Base-by-base conservation (phyloP, 306 rosid genomes). In the Nissolia schottii region DNA sequence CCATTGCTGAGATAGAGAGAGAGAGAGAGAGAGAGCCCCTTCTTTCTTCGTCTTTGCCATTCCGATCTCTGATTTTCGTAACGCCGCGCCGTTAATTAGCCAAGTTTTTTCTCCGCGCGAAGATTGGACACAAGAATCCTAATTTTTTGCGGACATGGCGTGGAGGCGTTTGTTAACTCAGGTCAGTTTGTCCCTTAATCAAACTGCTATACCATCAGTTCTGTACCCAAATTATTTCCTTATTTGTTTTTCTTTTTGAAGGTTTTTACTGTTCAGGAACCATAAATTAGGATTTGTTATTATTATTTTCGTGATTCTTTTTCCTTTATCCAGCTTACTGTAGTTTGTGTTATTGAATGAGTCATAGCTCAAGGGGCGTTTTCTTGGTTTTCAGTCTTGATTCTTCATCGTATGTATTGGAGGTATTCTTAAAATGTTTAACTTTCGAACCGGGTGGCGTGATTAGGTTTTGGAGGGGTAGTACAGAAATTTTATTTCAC, bases 81-180 rank as follows among this genome's bases (percentile, higher is more conserved):
- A 16, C 55, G 20, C 55, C 37, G 12, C 55, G 14, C 55, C 63
- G 12, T 68, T 7, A 13, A 38, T 18, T 24, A 14, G n/a, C 37
- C 24, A 2, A 27, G 22, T 28, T 13, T 43, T 7, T 18, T 1
- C 7, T 55, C 41, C 57, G 16, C 20, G 3, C 32, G 15, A 29
- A 24, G 70, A 48, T 54, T 27, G 1, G 28, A 34, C 69, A 8
- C 29, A 31, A 15, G 5, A 34, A n/a, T n/a, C 23, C 28, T 27
- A 49, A 67, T 50, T 61, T 61, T 0, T 55, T n/a, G n/a, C n/a
- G 40, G 65, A 29, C 78, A 87, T 89, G 97, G 90, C 96, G 77
- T 73, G 75, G 85, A 81, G 87, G 83, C 86, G 77, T 46, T 86
- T 91, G 82, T 73, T 91, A 49, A 75, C 84, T 27, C 86, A 86